Conservation (phyloP, 2,329 filamentous ascomycete genomes). For the Daldinia sp. region DNA sequence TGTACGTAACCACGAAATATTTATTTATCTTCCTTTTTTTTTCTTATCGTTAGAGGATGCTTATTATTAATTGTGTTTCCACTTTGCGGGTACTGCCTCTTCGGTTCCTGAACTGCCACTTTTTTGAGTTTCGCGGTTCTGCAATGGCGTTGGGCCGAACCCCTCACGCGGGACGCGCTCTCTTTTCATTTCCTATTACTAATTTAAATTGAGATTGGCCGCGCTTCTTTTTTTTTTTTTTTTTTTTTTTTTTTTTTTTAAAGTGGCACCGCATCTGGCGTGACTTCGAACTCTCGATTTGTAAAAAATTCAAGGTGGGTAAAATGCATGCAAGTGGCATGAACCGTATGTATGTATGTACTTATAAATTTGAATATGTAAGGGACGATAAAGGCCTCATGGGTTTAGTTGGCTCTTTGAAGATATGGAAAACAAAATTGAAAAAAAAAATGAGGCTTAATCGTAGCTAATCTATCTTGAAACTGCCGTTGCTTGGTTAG, state of each 20-base stretch:
- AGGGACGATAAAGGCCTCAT: neutral
- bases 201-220: conserved; percentile 32
- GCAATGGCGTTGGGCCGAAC: conserved; percentile 28
- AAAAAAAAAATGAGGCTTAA: neutral
- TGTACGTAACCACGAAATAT: neutral
- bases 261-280: conserved; percentile 17
- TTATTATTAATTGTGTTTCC: conserved; percentile 10
- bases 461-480: neutral
- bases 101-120: conserved; percentile 20
- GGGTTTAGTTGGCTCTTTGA: neutral
- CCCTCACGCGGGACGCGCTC: conserved; percentile 37
- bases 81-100: conserved; percentile 1
- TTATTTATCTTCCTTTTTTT: neutral
- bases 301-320: neutral
- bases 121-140: conserved; percentile 36
- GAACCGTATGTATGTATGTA: neutral
- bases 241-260: neutral
- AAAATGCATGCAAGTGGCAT: neutral
- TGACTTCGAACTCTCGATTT: neutral
- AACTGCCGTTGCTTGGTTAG: neutral
- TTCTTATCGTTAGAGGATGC: neutral
- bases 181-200: conserved; percentile 30
- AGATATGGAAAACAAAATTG: too few relatives aligned
- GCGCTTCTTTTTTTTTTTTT: neutral
- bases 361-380: neutral